phyloP scores from a whole-genome alignment of 202 grass and related monocot species.

The Sporobolus alterniflorus region DNA sequence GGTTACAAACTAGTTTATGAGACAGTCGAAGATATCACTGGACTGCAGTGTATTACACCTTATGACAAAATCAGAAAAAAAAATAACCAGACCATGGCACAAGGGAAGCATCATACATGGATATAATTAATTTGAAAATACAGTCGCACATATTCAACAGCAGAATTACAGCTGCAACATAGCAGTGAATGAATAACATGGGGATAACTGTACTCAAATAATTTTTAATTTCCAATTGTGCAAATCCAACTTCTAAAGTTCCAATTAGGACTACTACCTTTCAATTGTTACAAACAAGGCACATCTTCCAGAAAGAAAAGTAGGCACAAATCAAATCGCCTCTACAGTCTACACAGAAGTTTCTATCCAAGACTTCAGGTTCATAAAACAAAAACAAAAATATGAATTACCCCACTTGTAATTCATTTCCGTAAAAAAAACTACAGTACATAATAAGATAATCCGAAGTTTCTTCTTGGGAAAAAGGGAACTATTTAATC shows the following conservation, averaged over 20 bases:
- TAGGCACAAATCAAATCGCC: neutral
- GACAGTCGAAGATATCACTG: no score
- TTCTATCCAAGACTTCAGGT: neutral
- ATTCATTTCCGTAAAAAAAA: neutral
- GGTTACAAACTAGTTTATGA: no score
- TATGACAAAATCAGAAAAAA: neutral
- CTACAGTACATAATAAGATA: neutral
- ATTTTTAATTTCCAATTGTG: no score
- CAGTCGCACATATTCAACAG: neutral
- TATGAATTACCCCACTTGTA: neutral
- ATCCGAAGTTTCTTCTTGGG: neutral
- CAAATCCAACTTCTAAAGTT: neutral
- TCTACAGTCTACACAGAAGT: neutral
- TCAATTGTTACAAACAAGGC: neutral
- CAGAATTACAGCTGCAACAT: neutral
- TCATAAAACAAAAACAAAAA: neutral
- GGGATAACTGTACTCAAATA: neutral
- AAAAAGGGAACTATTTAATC: neutral
- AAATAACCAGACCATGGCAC: neutral
- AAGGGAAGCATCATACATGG: neutral
- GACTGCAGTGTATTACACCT: neutral
- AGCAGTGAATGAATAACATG: neutral
- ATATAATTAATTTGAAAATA: neutral
- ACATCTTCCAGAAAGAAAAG: neutral
- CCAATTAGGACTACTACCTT: neutral